Conservation (phyloP, 2,329 filamentous ascomycete genomes). For the Alternaria brassicae region DNA sequence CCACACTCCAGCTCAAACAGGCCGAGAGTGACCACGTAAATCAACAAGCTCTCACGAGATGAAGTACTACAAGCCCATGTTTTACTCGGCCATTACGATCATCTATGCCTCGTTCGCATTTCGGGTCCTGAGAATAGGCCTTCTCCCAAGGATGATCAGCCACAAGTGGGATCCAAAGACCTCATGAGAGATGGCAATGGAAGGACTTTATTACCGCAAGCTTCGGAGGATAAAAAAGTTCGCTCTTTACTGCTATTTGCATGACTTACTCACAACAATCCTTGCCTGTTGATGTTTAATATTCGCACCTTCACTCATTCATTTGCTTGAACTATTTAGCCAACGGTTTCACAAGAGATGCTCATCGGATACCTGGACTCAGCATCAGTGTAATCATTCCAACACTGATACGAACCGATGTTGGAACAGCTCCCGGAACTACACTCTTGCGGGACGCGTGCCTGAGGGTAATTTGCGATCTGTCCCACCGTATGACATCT, state of each 20-base stretch:
- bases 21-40: neutral
- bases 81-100: conserved; percentile 24
- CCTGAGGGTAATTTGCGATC: too few relatives aligned
- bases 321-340: neutral
- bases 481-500: too few relatives aligned
- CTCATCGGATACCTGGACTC: neutral
- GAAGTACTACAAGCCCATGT: conserved; percentile 27
- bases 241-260: neutral
- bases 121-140: conserved; percentile 21
- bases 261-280: neutral
- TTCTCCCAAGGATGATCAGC: conserved; percentile 14
- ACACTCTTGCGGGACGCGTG: too few relatives aligned
- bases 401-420: neutral
- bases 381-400: neutral
- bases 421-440: too few relatives aligned
- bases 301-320: neutral
- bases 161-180: conserved; percentile 5
- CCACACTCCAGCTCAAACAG: neutral
- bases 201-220: neutral
- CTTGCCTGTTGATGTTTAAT: neutral
- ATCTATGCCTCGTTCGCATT: conserved; percentile 30
- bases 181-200: neutral
- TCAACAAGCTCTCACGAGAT: neutral
- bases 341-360: neutral
- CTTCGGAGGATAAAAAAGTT: too few relatives aligned